phyloP scores from a whole-genome alignment of 1,284 basidiomycete genomes.

The Vanrija sp. region DNA sequence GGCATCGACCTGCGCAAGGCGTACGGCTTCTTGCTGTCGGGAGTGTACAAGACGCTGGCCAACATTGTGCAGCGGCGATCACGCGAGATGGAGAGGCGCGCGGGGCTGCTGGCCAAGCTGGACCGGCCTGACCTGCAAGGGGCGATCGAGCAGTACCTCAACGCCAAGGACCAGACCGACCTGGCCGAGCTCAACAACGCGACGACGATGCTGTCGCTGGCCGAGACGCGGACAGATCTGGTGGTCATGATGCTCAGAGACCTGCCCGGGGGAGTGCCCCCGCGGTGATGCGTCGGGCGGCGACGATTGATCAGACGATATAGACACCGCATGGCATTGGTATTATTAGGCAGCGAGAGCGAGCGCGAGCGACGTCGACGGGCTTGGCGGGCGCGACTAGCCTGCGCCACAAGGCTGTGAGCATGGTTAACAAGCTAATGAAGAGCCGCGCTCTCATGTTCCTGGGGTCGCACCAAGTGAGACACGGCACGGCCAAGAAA shows the following conservation, averaged over 20 bases:
- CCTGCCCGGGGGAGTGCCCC: conserved; percentile 50
- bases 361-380: too few species aligned
- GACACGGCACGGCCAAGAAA: too few species aligned
- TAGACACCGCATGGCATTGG: too few species aligned
- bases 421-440: too few species aligned
- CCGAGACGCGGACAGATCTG: conserved; percentile 77
- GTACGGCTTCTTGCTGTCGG: conserved; percentile 67
- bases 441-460: too few species aligned
- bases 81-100: conserved; percentile 63
- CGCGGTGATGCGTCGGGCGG: neutral
- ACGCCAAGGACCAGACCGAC: conserved; percentile 43
- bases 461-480: too few species aligned
- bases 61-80: conserved; percentile 71
- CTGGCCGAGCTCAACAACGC: conserved; percentile 52
- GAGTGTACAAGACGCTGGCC: conserved; percentile 79
- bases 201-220: conserved; percentile 64
- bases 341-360: too few species aligned
- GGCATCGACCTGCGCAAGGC: conserved; percentile 79
- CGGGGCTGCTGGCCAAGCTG: conserved; percentile 69
- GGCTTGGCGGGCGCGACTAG: too few species aligned
- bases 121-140: conserved; percentile 66
- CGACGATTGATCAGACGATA: too few species aligned
- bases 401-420: too few species aligned
- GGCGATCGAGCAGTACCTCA: conserved; percentile 47
- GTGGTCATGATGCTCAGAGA: conserved; percentile 79